Conservation (phyloP, 192 early-diverging fungal species). For the Coemansia sp. region DNA sequence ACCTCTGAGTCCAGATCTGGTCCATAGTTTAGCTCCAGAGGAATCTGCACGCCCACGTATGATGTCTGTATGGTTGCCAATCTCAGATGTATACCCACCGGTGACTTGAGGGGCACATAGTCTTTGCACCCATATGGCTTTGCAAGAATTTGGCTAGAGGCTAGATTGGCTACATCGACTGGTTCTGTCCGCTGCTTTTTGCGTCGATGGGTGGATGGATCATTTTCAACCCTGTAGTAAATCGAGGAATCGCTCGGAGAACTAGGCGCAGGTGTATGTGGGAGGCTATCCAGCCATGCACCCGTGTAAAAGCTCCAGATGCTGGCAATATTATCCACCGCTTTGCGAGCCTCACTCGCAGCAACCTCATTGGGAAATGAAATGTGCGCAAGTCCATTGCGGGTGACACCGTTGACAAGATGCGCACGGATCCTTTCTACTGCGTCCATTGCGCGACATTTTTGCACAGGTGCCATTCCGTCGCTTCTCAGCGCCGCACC, state of each 20-base stretch:
- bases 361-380: conserved; percentile 10
- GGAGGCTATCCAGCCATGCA: conserved; percentile 34
- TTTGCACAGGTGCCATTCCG: conserved; percentile 9
- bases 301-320: conserved; percentile 23
- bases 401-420: conserved; percentile 17
- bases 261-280: conserved; percentile 11
- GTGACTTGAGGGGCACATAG: conserved; percentile 16
- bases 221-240: conserved; percentile 10
- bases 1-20: not conserved
- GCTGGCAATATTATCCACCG: conserved; percentile 7
- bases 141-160: not conserved
- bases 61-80: conserved; percentile 37
- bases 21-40: conserved; percentile 6
- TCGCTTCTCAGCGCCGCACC: conserved; percentile 26
- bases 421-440: conserved; percentile 35
- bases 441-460: conserved; percentile 16
- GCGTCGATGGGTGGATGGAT: conserved; percentile 14
- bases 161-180: not conserved
- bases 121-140: conserved; percentile 17
- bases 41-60: conserved; percentile 44
- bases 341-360: conserved; percentile 5
- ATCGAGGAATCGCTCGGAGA: conserved; percentile 24
- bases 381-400: conserved; percentile 37
- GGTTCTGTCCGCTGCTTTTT: conserved; percentile 25
- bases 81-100: conserved; percentile 36